A percentile compares a stretch with the other conserved stretches of the same genome.
Evolutionary conservation across 2,329 filamentous ascomycete species (phyloP).

Genomic region (Colletotrichum sp.): DNA sequence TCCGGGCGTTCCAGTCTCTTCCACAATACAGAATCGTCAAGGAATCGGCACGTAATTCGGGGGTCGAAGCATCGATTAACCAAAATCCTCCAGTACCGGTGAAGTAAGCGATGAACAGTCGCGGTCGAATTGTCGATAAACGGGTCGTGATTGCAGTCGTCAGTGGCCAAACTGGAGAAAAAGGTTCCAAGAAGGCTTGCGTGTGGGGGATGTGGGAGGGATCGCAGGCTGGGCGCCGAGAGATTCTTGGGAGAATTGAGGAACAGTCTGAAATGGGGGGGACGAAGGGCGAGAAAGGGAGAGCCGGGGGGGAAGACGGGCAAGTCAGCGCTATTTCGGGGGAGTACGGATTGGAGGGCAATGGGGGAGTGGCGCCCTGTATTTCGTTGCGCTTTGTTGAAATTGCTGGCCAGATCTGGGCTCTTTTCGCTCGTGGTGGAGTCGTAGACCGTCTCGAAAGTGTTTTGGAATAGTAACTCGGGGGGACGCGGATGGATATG

Average conservation of each 20-base stretch:
- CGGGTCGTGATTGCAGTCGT: constrained; percentile 6
- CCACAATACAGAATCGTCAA: not conserved
- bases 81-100: not conserved
- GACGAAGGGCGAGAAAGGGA: constrained; percentile 1
- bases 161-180: constrained; percentile 1
- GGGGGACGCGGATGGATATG: constrained; percentile 22
- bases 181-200: constrained; percentile 19
- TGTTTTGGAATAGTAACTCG: constrained; percentile 23
- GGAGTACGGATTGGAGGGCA: not conserved
- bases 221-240: constrained; percentile 28
- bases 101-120: not conserved
- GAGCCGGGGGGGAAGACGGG: not conserved
- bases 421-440: constrained; percentile 6
- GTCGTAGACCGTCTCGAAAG: constrained; percentile 25
- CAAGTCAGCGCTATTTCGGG: constrained; percentile 14
- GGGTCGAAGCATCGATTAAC: not conserved
- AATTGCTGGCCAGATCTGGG: constrained; percentile 9
- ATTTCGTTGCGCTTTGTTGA: constrained; percentile 7
- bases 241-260: constrained; percentile 12
- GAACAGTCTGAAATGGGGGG: not conserved
- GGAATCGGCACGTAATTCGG: not conserved
- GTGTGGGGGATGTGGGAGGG: constrained; percentile 22
- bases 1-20: constrained; percentile 2
- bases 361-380: constrained; percentile 3
- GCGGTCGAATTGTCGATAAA: constrained; percentile 5